Conservation (phyloP, 768 basidiomycete genomes). For the Trametes elegans region DNA sequence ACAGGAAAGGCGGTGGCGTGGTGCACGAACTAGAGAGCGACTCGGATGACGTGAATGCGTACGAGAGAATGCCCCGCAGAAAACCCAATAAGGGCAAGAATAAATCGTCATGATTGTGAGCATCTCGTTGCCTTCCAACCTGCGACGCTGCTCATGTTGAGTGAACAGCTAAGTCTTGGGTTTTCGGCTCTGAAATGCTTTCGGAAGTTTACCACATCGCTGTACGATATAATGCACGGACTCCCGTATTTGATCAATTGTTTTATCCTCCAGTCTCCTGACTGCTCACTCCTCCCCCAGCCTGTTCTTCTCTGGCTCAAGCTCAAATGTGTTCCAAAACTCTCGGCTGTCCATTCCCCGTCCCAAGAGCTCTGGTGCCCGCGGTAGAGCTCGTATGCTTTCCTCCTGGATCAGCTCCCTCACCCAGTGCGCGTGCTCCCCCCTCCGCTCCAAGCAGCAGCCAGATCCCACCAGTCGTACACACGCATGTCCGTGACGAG, state of each 20-base stretch:
- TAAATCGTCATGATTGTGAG: background rate
- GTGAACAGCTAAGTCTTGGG: background rate
- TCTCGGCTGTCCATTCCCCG: constrained; percentile 57
- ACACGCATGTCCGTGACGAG: constrained; percentile 52
- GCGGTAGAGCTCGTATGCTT: constrained; percentile 49
- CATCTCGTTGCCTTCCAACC: too few relatives aligned
- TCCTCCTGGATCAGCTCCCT: constrained; percentile 55
- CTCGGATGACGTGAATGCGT: constrained; percentile 32
- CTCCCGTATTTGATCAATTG: background rate
- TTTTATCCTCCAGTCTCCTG: background rate
- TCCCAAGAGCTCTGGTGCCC: constrained; percentile 46
- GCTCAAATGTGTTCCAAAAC: constrained; percentile 52
- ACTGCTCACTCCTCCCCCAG: constrained; percentile 20
- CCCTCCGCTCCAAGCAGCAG: constrained; percentile 48
- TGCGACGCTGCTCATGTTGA: background rate
- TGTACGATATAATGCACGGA: constrained; percentile 2
- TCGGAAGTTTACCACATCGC: background rate
- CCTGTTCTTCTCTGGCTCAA: constrained; percentile 42
- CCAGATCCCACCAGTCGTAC: constrained; percentile 71
- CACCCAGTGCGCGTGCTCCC: constrained; percentile 52
- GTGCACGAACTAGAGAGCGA: constrained; percentile 27
- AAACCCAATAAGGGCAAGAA: constrained; percentile 25
- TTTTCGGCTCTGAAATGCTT: background rate
- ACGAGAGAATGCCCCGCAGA: constrained; percentile 33
- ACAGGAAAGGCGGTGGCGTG: constrained; percentile 20